Base-by-base conservation (phyloP, 2,329 filamentous ascomycete genomes). In the Huntiella bhutanensis region DNA sequence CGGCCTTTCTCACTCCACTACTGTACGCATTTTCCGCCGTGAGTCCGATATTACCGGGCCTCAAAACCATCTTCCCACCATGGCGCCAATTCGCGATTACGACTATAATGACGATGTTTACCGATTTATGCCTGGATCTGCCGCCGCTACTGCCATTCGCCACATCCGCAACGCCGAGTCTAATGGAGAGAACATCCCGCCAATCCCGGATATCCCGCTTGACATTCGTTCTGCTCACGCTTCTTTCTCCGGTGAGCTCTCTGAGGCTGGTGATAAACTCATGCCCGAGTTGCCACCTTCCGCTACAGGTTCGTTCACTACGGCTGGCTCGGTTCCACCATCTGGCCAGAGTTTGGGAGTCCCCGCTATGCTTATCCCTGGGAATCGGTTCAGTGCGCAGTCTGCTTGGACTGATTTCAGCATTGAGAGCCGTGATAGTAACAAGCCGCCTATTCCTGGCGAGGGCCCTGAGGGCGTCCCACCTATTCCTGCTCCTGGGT, bases 361-460 rank as follows among this genome's bases (percentile, higher is more conserved):
- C 11, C 71, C 71, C 10, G 58, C 63, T 43, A 56, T 64, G 52
- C 54, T 64, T 43, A 55, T 63, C 44, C 58, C 64, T 37, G 58
- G 60, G 49, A 62, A 73, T 49, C 64, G 71, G 34, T 58, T 60
- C 15, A 76, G 72, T 51, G 69, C 73, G 42, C 66, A 69, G 46
- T 74, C 72, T 1, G 62, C 65, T n/a, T 77, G 73, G 73, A 76
- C 73, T 19, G 72, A 77, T 54, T 68, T 71, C 50, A 73, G 72
- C 0, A 60, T 75, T 7, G 70, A 71, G 12, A 75, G 69, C 49
- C 64, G 61, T 15, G 41, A 42, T 12, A 43, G 48, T 38, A 17
- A 35, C 12, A 47, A 49, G 15, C 45, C 43, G 6, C 41, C 42
- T 8, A 53, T 54, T 43, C 52, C 52, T 28, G 22, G 22, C 8